Evolutionary conservation across 495 filamentous ascomycete species (phyloP), one percentile per base, ranked within the genome.

Genomic region (Aspergillus taichungensis): DNA sequence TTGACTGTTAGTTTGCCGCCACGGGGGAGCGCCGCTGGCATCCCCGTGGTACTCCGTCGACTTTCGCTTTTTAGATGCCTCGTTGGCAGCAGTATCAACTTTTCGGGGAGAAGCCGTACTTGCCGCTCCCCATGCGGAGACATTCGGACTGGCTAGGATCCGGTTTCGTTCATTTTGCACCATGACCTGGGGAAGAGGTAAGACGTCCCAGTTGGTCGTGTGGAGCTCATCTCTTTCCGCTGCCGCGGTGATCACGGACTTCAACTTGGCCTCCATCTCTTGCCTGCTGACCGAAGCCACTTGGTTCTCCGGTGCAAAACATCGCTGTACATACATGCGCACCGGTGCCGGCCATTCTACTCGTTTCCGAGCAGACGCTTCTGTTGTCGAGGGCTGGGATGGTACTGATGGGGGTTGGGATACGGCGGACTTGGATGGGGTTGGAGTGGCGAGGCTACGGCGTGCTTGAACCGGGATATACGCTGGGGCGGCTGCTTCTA

Each of bases 121-220:
- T 18, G 59, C 58, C 27, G 51, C 52, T 4, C 59, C 62, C 67
- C 63, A 71, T 11, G 58, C 46, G 3, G 69, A 67, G 28, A 67
- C 59, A 36, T 38, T 52, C 18, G 67, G 62, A 53, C 64, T 66
- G 38, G 65, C 56, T 49, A 66, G 51, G 42, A 66, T 56, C 51
- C 54, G 59, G 49, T 67, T 69, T 48, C 83, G 81, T 64, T 95
- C 89, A 45, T 77, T 77, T 48, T 78, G 77, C 34, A 99, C 82
- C 65, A 95, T 76, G 43, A 84, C 66, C 64, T 99, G 92, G 0
- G 92, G 92, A n/a, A 97, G 66, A 11, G 85, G 84, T 69, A 89
- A 72, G 13, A 67, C 73, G 39, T 82, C 78, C 92, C 92, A 99
- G 70, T 96, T 77, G 49, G 85, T 76, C 11, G 67, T 71, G 56